Base-by-base conservation (phyloP, 805 yeast genomes). In the Soucietia sequanensis region DNA sequence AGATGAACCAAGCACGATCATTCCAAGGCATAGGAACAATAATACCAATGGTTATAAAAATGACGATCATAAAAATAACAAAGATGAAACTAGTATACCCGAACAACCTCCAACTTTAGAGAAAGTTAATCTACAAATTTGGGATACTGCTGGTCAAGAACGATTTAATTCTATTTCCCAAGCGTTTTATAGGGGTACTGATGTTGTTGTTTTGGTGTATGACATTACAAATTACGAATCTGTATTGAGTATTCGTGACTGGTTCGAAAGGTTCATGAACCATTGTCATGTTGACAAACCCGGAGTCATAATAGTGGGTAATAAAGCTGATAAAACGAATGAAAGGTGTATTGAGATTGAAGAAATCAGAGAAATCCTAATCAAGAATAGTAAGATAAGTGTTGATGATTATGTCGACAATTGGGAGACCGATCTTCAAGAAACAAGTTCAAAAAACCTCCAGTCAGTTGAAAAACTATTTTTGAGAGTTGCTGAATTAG, bases 101-200 rank as follows among this genome's bases (percentile, higher is more conserved):
- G 10, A 8, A 21, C 23, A 21, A 21, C 8, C 23, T 11, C 23
- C 23, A n/a, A 11, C 12, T 10, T 37, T 45, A 12, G 40, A 46
- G 26, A 43, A 44, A 22, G 68, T 70, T 14, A 60, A 60, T 32
- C 58, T 80, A 24, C 87, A 80, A 53, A 70, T 80, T 7, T 80
- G 78, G 71, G 74, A 68, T 45, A 68, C 74, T 7, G 73, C 74
- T 1, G 73, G 74, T 10, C 74, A 68, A 47, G 74, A 68, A 43
- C 47, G 74, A 30, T 68, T 67, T 50, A 66, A 68, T 39, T 70
- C 76, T 34, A 71, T 75, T 20, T 65, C 75, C 8, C 72, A 69
- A 48, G 75, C 80, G 4, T 77, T 76, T 44, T 77, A 76, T 52
- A 55, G 83, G 25, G 83, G 83, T 6, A 68, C 81, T 0, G 81